A percentile compares a stretch with the other conserved stretches of the same genome.
Evolutionary conservation across 1,284 basidiomycete species (phyloP).

Genomic region (Schizophyllum amplum): DNA sequence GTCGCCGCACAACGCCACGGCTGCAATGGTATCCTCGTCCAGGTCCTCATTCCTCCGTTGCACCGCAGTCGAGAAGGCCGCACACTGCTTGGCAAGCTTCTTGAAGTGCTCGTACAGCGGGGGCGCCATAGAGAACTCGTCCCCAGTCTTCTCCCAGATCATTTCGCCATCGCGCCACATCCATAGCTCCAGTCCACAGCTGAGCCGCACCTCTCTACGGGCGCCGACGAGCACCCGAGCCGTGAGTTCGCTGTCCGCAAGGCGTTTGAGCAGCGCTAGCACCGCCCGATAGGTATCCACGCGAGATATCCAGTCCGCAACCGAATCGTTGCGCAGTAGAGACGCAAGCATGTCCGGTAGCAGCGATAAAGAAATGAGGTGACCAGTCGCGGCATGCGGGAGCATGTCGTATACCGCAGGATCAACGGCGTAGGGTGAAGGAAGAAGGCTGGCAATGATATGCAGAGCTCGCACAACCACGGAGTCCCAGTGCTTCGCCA

Average conservation of each 20-base stretch:
- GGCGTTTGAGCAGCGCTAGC: slow-evolving; percentile 36
- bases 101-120: slow-evolving; percentile 44
- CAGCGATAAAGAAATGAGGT: slow-evolving; percentile 35
- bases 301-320: slow-evolving; percentile 43
- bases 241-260: slow-evolving; percentile 44
- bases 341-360: slow-evolving; percentile 36
- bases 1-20: slow-evolving; percentile 41
- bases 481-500: slow-evolving; percentile 31
- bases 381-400: slow-evolving; percentile 34
- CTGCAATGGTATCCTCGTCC: slow-evolving; percentile 37
- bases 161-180: slow-evolving; percentile 38
- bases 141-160: slow-evolving; percentile 23
- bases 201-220: slow-evolving; percentile 29
- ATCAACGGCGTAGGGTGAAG: slow-evolving; percentile 34
- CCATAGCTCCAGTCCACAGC: slow-evolving; percentile 37
- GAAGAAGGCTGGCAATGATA: slow-evolving; percentile 32
- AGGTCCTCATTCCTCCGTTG: slow-evolving; percentile 27
- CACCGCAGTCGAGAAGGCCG: slow-evolving; percentile 32
- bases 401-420: slow-evolving; percentile 39
- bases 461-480: slow-evolving; percentile 30
- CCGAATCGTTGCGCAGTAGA: slow-evolving; percentile 46
- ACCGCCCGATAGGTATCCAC: slow-evolving; percentile 39
- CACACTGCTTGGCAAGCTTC: slow-evolving; percentile 42
- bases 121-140: slow-evolving; percentile 20
- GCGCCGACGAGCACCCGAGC: slow-evolving; percentile 34